Percentiles rank a stretch among this genome's conserved stretches.
These are phyloP conservation scores for Schizochytrium sp. DNA, from an alignment of 108 stramenopile genomes.

Conservation along the genomic window DNA sequence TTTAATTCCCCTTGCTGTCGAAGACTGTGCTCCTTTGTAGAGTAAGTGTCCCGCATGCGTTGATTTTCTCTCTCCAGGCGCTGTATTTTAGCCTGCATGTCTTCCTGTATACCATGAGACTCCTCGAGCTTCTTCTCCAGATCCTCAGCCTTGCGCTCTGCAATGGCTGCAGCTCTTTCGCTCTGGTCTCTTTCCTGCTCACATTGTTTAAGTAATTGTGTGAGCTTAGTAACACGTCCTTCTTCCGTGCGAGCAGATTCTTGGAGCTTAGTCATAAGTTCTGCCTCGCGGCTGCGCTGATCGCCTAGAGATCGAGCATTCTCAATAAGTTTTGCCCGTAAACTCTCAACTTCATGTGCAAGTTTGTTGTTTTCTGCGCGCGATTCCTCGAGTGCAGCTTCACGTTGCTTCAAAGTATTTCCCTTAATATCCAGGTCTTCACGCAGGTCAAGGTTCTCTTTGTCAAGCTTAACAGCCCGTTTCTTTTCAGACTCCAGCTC, in stretches of 20 bases:
- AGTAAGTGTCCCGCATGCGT: conserved; percentile 7
- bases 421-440: background rate
- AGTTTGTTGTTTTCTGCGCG: background rate
- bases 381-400: background rate
- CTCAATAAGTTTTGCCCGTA: background rate
- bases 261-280: background rate
- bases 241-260: conserved; percentile 24
- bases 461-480: too few relatives aligned
- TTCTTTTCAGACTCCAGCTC: conserved; percentile 2
- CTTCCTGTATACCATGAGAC: background rate
- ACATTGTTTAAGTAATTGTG: conserved; percentile 14
- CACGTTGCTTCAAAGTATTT: background rate
- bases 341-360: background rate
- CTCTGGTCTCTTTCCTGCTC: conserved; percentile 57
- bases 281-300: conserved; percentile 52
- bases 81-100: background rate
- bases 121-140: conserved; percentile 20
- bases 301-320: conserved; percentile 48
- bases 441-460: too few relatives aligned
- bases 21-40: conserved; percentile 48
- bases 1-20: background rate
- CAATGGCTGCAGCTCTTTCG: background rate
- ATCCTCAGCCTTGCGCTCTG: conserved; percentile 32
- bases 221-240: conserved; percentile 24
- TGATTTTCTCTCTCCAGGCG: conserved; percentile 12